phyloP scores from a whole-genome alignment of 2,329 filamentous ascomycete genomes.

The Aspergillus persii region DNA sequence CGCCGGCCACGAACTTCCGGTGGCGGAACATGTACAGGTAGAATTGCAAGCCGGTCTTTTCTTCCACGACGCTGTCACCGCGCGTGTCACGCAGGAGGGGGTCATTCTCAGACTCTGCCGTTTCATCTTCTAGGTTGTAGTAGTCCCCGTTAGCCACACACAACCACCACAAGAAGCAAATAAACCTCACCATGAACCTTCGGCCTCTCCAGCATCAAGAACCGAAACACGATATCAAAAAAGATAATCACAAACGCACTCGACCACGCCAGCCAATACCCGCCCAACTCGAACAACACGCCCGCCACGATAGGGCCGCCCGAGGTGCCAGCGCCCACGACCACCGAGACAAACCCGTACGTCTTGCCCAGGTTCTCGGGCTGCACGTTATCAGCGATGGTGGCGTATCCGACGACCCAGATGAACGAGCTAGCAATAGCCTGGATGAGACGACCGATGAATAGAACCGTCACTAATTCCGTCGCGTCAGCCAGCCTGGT shows the following conservation, averaged over 20 bases:
- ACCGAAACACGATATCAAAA: slow-evolving; percentile 28
- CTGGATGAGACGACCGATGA: slow-evolving; percentile 28
- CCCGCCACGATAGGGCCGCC: slow-evolving; percentile 29
- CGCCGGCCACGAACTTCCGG: slow-evolving; percentile 42
- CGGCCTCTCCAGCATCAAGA: slow-evolving; percentile 20
- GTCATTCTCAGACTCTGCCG: slow-evolving; percentile 2
- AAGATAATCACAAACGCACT: slow-evolving; percentile 26
- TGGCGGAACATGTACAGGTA: slow-evolving; percentile 43
- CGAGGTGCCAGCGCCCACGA: slow-evolving; percentile 25
- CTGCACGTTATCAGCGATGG: slow-evolving; percentile 26
- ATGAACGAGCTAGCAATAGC: slow-evolving; percentile 24
- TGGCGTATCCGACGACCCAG: slow-evolving; percentile 31
- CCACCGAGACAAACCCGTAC: slow-evolving; percentile 24
- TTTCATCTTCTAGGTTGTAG: too few relatives aligned
- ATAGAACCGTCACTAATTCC: slow-evolving; percentile 9
- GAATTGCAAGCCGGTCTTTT: slow-evolving; percentile 13
- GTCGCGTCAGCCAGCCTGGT: background rate
- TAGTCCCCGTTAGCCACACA: too few relatives aligned
- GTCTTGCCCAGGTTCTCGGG: slow-evolving; percentile 25
- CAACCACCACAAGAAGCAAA: too few relatives aligned
- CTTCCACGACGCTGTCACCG: background rate
- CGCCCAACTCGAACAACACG: slow-evolving; percentile 24
- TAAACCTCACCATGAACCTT: background rate
- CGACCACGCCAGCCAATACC: slow-evolving; percentile 31
- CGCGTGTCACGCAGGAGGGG: slow-evolving; percentile 6